Evolutionary conservation across 108 stramenopile species (phyloP).

Genomic region (Nannochloropsis granulata): DNA sequence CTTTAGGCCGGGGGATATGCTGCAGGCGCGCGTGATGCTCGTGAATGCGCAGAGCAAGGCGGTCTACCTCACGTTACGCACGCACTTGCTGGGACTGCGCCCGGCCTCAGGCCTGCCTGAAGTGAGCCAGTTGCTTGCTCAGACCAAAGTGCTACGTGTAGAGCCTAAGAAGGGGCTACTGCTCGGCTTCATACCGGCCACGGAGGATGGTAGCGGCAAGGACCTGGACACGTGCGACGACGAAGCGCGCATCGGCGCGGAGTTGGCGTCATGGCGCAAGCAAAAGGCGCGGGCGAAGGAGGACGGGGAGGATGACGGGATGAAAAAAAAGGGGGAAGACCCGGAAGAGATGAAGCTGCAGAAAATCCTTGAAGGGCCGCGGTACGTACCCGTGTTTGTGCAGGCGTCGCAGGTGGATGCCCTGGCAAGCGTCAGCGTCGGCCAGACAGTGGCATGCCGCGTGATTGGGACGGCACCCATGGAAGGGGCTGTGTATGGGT

Average conservation of each 20-base stretch:
- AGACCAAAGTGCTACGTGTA: constrained; percentile 18
- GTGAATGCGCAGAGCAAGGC: constrained; percentile 30
- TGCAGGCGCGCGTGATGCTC: constrained; percentile 32
- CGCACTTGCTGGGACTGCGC: constrained; percentile 27
- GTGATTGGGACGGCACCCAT: constrained; percentile 11
- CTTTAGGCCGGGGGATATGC: constrained; percentile 11
- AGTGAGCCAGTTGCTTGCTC: constrained; percentile 1
- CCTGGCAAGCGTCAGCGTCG: not conserved
- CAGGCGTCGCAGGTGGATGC: constrained; percentile 9
- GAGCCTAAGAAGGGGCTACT: constrained; percentile 10
- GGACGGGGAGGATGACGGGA: not conserved
- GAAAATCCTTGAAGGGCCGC: not conserved
- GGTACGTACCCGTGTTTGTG: not conserved
- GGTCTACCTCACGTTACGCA: constrained; percentile 22
- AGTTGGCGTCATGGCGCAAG: not conserved
- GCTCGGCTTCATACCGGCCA: not conserved
- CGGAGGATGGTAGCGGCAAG: not conserved
- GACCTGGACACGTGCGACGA: not conserved
- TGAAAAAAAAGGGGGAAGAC: not conserved
- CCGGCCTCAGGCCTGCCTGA: constrained; percentile 9
- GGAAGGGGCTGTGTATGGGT: constrained; percentile 26
- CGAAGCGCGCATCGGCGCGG: not conserved
- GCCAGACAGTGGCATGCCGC: constrained; percentile 7
- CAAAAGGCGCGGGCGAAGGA: not conserved
- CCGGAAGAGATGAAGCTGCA: too few relatives aligned